Percentiles rank a stretch among this genome's conserved stretches.
Conservation (phyloP, 768 basidiomycete species). For the Amanita subjunquillea region DNA sequence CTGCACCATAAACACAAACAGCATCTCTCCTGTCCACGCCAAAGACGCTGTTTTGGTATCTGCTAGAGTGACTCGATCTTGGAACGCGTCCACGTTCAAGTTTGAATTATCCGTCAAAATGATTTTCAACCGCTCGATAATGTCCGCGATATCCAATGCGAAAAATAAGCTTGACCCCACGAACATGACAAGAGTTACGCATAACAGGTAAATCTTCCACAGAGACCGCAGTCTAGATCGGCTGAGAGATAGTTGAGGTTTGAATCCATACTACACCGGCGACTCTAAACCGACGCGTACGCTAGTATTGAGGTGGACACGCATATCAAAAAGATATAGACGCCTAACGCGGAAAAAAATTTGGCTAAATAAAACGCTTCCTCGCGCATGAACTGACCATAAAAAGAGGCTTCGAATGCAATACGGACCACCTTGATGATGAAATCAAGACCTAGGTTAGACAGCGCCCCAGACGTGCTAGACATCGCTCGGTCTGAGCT, state of each 20-base stretch:
- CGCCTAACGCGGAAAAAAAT: neutral
- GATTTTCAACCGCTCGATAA: conserved; percentile 18
- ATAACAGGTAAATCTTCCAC: conserved; percentile 11
- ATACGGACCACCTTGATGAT: conserved; percentile 11
- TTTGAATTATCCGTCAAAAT: conserved; percentile 15
- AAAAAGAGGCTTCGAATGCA: conserved; percentile 9
- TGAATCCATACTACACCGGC: too few species aligned
- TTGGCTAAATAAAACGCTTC: neutral
- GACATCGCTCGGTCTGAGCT: neutral
- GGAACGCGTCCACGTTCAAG: neutral
- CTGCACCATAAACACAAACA: conserved; percentile 19
- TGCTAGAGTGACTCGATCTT: conserved; percentile 12
- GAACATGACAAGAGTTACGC: conserved; percentile 17
- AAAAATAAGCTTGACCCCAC: conserved; percentile 17
- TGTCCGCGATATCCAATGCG: conserved; percentile 17
- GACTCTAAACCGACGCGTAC: neutral
- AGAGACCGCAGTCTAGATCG: conserved; percentile 9
- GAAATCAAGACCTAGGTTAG: conserved; percentile 8
- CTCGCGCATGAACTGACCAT: conserved; percentile 6
- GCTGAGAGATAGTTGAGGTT: conserved; percentile 5
- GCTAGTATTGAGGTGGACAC: conserved; percentile 10
- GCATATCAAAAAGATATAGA: conserved; percentile 9
- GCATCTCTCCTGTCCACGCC: conserved; percentile 20
- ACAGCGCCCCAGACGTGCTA: conserved; percentile 5
- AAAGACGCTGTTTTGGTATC: conserved; percentile 13